These are phyloP conservation scores for Alternaria longipes DNA, from an alignment of 2,329 filamentous ascomycete genomes.

Conservation along the genomic window DNA sequence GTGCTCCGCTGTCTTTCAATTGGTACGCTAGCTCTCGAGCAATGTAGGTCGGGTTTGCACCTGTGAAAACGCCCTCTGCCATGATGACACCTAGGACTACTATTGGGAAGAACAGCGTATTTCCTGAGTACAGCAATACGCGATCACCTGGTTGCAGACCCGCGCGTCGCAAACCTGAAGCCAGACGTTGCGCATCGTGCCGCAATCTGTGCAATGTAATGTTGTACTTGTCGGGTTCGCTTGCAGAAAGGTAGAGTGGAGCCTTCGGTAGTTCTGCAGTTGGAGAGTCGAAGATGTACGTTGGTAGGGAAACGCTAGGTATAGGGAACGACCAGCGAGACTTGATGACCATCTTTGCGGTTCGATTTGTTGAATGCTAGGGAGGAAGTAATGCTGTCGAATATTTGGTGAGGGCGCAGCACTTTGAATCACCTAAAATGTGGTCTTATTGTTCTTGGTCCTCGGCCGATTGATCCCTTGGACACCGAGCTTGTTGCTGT, in stretches of 20 bases:
- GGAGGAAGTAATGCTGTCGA: not conserved
- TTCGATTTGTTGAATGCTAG: not conserved
- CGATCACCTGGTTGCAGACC: constrained; percentile 73
- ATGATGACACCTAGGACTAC: constrained; percentile 78
- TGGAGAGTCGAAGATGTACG: constrained; percentile 62
- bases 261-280: constrained; percentile 57
- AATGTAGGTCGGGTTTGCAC: constrained; percentile 75
- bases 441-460: not conserved
- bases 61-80: constrained; percentile 81
- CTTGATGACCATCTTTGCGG: constrained; percentile 59
- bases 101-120: constrained; percentile 76
- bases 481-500: not conserved
- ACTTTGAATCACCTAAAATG: not conserved
- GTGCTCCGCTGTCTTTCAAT: constrained; percentile 74
- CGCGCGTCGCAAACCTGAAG: constrained; percentile 69
- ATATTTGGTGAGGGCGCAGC: not conserved
- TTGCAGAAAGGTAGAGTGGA: constrained; percentile 69
- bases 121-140: constrained; percentile 76
- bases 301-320: constrained; percentile 57
- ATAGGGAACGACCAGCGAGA: constrained; percentile 60
- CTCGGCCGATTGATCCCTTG: not conserved
- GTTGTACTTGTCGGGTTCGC: constrained; percentile 71
- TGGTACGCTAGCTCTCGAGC: constrained; percentile 78
- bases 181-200: constrained; percentile 75
- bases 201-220: constrained; percentile 72